A percentile compares a stretch with the other conserved stretches of the same genome.
Evolutionary conservation across 2,329 filamentous ascomycete genomes (phyloP).

Genomic region (Fusarium decemcellulare): DNA sequence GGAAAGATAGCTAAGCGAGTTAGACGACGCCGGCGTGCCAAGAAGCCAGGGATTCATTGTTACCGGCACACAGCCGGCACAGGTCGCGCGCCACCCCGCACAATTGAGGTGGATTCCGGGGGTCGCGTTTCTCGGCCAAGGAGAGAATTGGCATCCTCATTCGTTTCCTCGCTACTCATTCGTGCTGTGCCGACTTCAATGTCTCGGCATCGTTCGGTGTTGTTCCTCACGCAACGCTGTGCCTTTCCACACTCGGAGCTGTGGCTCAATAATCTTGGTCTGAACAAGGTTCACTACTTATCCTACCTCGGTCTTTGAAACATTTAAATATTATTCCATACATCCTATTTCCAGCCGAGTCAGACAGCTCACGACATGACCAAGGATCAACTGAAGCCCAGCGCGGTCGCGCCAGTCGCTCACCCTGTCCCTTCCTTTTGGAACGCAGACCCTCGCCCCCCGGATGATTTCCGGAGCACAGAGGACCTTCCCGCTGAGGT

Average conservation of each 20-base stretch:
- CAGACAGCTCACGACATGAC: slow-evolving; percentile 57
- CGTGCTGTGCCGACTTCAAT: neutral
- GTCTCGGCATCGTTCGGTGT: neutral
- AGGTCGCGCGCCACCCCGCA: neutral
- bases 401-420: slow-evolving; percentile 6
- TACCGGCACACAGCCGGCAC: slow-evolving; percentile 6
- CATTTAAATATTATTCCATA: slow-evolving; percentile 40
- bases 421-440: slow-evolving; percentile 30
- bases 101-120: neutral
- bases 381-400: slow-evolving; percentile 24
- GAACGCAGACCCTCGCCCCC: slow-evolving; percentile 12
- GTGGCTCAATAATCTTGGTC: no score
- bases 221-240: no score
- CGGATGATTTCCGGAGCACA: slow-evolving; percentile 26
- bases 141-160: no score
- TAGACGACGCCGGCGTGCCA: no score
- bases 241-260: no score
- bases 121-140: neutral
- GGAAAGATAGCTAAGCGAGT: neutral
- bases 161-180: neutral
- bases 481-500: slow-evolving; percentile 52
- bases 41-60: neutral
- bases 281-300: slow-evolving; percentile 3
- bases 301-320: slow-evolving; percentile 55
- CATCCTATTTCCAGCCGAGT: neutral